A percentile compares a stretch with the other conserved stretches of the same genome.
Conservation (phyloP, 192 early-diverging fungal genomes). For the Backusella luteola region DNA sequence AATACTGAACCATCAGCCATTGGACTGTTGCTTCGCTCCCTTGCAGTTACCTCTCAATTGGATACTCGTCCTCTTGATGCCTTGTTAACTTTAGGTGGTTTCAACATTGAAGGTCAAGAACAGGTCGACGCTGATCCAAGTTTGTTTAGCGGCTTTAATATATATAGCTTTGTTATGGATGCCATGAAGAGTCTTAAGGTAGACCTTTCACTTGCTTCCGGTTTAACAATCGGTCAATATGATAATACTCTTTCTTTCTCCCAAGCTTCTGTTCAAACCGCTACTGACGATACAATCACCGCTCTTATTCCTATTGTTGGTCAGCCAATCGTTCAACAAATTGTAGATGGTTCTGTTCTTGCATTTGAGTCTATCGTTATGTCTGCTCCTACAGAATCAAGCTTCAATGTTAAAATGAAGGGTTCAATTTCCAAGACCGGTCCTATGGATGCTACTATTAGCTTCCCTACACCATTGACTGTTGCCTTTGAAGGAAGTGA, state of each 20-base stretch:
- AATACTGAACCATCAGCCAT: slow-evolving; percentile 50
- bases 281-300: slow-evolving; percentile 43
- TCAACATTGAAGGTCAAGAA: slow-evolving; percentile 31
- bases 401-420: slow-evolving; percentile 43
- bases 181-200: slow-evolving; percentile 47
- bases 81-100: slow-evolving; percentile 43
- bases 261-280: slow-evolving; percentile 40
- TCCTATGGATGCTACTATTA: slow-evolving; percentile 45
- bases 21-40: slow-evolving; percentile 43
- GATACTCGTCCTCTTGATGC: slow-evolving; percentile 47
- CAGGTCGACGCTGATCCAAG: slow-evolving; percentile 15
- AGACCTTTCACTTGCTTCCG: slow-evolving; percentile 43
- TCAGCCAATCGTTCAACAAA: slow-evolving; percentile 47
- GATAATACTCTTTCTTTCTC: slow-evolving; percentile 36
- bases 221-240: slow-evolving; percentile 50
- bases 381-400: slow-evolving; percentile 31
- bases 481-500: slow-evolving; percentile 34
- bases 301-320: slow-evolving; percentile 48
- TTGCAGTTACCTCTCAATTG: slow-evolving; percentile 41
- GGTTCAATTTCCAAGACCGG: slow-evolving; percentile 45
- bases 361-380: slow-evolving; percentile 34
- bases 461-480: slow-evolving; percentile 37
- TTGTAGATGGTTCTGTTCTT: slow-evolving; percentile 38
- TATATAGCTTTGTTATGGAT: slow-evolving; percentile 40
- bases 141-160: slow-evolving; percentile 48